Conservation (phyloP, 306 rosid genomes). For the Lotus japonicus region DNA sequence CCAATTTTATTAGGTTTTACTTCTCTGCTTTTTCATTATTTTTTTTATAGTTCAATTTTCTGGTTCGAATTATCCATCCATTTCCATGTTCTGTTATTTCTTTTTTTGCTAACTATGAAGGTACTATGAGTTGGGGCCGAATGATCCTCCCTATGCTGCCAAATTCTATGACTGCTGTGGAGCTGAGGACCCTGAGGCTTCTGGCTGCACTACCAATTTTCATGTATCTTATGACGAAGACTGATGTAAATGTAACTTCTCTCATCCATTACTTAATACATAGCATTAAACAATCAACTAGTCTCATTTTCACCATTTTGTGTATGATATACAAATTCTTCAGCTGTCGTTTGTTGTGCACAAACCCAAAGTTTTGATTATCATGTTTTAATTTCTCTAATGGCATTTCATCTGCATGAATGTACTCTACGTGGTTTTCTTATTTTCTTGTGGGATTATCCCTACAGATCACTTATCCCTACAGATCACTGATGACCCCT, state of each 20-base stretch:
- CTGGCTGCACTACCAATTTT: constrained; percentile 73
- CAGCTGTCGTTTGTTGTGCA: not conserved
- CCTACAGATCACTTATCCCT: not conserved
- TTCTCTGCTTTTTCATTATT: not conserved
- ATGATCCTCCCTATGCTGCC: constrained; percentile 84
- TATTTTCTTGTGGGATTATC: not conserved
- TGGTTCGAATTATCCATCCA: not conserved
- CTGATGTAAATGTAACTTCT: constrained; percentile 19
- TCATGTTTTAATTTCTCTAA: not conserved
- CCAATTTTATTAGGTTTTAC: no score
- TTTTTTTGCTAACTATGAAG: constrained; percentile 29
- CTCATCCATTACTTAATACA: not conserved
- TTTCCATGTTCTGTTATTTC: not conserved
- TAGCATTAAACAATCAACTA: not conserved
- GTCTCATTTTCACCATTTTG: not conserved
- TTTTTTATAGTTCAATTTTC: not conserved
- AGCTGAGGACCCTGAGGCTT: constrained; percentile 71
- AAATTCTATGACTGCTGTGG: constrained; percentile 95
- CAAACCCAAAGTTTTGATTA: constrained; percentile 4
- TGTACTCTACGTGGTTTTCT: not conserved
- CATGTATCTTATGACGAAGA: constrained; percentile 77
- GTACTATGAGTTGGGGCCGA: constrained; percentile 75
- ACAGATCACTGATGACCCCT: not conserved
- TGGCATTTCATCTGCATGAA: not conserved
- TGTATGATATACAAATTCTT: constrained; percentile 14